Base-by-base conservation (phyloP, 768 basidiomycete genomes). In the Boletus subcaerulescens region DNA sequence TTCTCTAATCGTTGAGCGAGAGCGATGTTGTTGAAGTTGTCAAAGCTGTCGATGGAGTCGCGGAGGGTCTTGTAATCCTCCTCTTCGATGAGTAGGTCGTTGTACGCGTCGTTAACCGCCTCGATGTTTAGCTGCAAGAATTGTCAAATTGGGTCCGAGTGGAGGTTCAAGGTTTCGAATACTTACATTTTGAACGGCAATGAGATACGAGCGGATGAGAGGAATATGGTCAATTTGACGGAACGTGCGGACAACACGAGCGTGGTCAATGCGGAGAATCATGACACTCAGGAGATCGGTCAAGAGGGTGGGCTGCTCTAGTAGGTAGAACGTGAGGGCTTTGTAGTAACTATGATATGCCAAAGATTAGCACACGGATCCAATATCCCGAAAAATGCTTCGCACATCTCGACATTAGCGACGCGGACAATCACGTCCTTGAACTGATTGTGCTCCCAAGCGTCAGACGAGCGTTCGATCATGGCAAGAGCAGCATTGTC, bases 381-480 rank as follows among this genome's bases (percentile, higher is more conserved):
- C 22, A 36, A 22, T 11, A 42, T 47, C 14, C 7, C 36, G 13
- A 39, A 35, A 26, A 36, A 5, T 48, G 48, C 2, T 24, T 62
- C 84, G 56, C 71, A 91, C 91, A 99, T 98, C 76, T 99, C 97
- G 58, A 98, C 84, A 66, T 99, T 99, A 45, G 97, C 96, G 20
- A 90, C 95, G 56, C 95, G 91, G 66, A 98, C 91, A 52, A 97
- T 82, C 53, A 97, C 87, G 63, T 98, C 97, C 80, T 98, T 98
- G 86, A 99, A 99, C 71, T 98, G 96, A 65, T 93, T 95, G 76
- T 99, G 97, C 53, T 99, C 97, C 95, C 95, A 99, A 46, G 94
- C 93, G 72, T 97, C 93, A n/a, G 92, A 83, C 2, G 97, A 91
- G 18, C 95, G 88, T 71, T 99, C 97, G 70, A 98, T 98, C 95